phyloP scores from a whole-genome alignment of 2,329 filamentous ascomycete species.

The Colletotrichum aenigma region DNA sequence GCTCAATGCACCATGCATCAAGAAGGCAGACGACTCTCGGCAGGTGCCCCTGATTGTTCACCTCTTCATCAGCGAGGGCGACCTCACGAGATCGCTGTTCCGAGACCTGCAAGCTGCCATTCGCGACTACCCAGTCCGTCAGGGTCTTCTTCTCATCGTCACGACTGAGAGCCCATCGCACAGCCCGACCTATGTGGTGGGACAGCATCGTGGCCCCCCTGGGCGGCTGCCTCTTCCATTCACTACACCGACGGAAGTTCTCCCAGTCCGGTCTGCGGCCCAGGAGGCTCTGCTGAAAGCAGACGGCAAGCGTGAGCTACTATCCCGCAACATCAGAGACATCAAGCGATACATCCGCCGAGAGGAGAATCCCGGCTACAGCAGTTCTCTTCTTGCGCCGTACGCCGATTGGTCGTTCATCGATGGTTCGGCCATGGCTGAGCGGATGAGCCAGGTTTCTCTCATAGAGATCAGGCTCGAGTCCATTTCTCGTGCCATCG shows the following conservation, averaged over 20 bases:
- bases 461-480: neutral
- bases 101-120: neutral
- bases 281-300: neutral
- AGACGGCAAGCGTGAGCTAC: neutral
- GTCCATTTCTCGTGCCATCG: neutral
- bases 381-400: neutral
- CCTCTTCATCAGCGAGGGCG: neutral
- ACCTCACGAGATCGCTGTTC: neutral
- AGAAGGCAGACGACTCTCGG: neutral
- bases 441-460: neutral
- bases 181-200: neutral
- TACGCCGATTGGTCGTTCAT: neutral
- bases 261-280: neutral
- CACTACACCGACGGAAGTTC: neutral
- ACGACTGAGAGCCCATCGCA: neutral
- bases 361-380: neutral
- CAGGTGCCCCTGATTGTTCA: neutral
- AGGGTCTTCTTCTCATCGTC: neutral
- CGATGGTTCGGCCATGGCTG: neutral
- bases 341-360: neutral
- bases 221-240: neutral
- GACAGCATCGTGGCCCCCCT: neutral
- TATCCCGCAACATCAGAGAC: neutral
- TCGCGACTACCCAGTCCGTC: neutral
- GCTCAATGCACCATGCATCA: neutral